Conservation (phyloP, 176 grass and related monocot genomes). For the bread wheat (Triticum aestivum) region DNA sequence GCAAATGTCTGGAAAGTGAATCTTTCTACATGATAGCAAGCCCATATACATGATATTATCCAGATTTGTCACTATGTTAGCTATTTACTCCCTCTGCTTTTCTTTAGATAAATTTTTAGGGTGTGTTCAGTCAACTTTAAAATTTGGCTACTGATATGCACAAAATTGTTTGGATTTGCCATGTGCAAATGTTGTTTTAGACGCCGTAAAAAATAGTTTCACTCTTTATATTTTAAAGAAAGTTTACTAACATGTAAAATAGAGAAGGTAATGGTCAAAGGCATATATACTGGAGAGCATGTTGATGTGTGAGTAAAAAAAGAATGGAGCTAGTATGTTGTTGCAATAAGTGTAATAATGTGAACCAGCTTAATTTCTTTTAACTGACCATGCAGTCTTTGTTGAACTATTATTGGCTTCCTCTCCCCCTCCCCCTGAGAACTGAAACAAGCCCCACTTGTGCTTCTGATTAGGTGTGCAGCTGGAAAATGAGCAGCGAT, state of each 20-base stretch:
- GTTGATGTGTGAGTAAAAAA: not conserved
- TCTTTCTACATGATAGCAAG: not conserved
- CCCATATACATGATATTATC: not conserved
- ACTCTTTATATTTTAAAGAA: not conserved
- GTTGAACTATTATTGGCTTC: not conserved
- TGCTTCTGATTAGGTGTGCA: conserved; percentile 67
- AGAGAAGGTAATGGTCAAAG: not conserved
- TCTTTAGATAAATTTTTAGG: not conserved
- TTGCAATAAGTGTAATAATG: conserved; percentile 15
- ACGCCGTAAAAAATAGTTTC: not conserved
- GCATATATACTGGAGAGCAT: not conserved
- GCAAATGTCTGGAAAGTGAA: not conserved
- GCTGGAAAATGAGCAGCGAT: conserved; percentile 86
- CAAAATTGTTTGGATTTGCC: not conserved
- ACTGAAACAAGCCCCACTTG: conserved; percentile 8
- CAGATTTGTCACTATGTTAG: not conserved
- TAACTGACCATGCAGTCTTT: conserved; percentile 1
- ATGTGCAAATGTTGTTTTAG: not conserved
- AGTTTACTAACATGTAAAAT: not conserved
- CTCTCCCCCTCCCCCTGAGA: not conserved
- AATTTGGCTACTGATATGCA: not conserved
- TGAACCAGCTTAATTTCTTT: conserved; percentile 20
- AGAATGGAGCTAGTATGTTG: not conserved
- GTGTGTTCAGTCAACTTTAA: not conserved
- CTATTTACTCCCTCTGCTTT: not conserved